phyloP scores from a whole-genome alignment of 805 yeast genomes.

The Saccharomyces mikatae region DNA sequence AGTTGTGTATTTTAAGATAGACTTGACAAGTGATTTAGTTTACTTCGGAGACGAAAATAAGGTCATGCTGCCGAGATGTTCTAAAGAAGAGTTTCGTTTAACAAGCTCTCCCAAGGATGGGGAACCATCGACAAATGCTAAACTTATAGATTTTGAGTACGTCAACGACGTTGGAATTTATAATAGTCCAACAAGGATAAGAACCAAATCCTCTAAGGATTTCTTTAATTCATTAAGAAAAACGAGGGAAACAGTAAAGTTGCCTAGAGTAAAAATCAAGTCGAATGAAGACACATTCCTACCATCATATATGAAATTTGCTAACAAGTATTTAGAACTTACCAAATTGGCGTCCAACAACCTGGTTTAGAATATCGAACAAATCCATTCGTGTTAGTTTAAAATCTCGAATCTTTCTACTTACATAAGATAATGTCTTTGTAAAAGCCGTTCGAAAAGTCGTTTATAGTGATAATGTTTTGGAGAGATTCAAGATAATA shows the following conservation, averaged over 20 bases:
- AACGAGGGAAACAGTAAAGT: constrained; percentile 4
- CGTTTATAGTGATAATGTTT: neutral
- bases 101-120: neutral
- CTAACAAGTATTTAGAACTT: neutral
- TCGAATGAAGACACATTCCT: neutral
- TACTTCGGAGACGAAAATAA: constrained; percentile 23
- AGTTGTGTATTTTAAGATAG: constrained; percentile 22
- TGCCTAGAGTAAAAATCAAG: neutral
- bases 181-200: constrained; percentile 10
- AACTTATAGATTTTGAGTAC: constrained; percentile 13
- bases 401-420: neutral
- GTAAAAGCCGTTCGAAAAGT: neutral
- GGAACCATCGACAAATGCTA: neutral
- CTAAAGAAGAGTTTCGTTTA: constrained; percentile 7
- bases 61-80: constrained; percentile 10
- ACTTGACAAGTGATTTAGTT: constrained; percentile 21
- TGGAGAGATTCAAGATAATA: neutral
- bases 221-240: constrained; percentile 16
- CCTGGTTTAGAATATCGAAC: neutral
- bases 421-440: neutral
- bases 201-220: constrained; percentile 3
- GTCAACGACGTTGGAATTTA: constrained; percentile 20
- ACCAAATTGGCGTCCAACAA: neutral
- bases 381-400: neutral
- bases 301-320: neutral